Base-by-base conservation (phyloP, 352 stramenopile species). In the Thraustochytrium sp. region DNA sequence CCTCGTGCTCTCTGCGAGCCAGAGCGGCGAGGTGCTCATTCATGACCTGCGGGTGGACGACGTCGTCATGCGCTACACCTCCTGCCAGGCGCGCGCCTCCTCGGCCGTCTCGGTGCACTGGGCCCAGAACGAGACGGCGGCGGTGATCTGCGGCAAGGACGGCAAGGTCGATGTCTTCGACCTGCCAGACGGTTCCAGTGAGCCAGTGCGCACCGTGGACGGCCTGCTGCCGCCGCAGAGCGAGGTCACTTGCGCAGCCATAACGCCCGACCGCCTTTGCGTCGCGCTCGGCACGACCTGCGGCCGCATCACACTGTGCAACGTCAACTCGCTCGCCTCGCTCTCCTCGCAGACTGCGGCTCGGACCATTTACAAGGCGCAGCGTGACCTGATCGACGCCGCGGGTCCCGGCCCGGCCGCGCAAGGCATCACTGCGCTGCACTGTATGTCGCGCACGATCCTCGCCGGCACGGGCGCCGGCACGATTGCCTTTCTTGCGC, bases 91-190 rank as follows among this genome's bases (percentile, higher is more conserved):
- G 46, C 68, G 68, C 13, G 68, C 44, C 13, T 38, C 68, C 8
- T 34, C 42, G 11, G 68, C 68, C 9, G 44, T 80, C 9, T 80
- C 68, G 0, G 48, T 80, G 31, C 48, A 64, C 46, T 80, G 68
- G 68, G 38, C 40, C 21, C 48, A 80, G 18, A 80, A 80, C 68
- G 68, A 80, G 26, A 80, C 68, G 11, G 46, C 68, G 5, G 48
- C 26, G 26, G 68, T 51, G 29, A 31, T 72, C 1, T 80, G 68
- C 34, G 68, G 31, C 5, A 8, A 13, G n/a, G 68, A 80, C 42
- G 68, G 68, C 38, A n/a, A 75, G 1, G 68, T 80, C 21, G 68
- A 80, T 38, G 11, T 80, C 26, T 64, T 65, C 4, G 68, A 80
- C 49, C 13, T 64, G 31, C 21, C 48, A 16, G n/a, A 13, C 34